A percentile compares a stretch with the other conserved stretches of the same genome.
These are phyloP conservation scores for Macaranga tanarius DNA, from an alignment of 441 rosid species.

Conservation along the genomic window DNA sequence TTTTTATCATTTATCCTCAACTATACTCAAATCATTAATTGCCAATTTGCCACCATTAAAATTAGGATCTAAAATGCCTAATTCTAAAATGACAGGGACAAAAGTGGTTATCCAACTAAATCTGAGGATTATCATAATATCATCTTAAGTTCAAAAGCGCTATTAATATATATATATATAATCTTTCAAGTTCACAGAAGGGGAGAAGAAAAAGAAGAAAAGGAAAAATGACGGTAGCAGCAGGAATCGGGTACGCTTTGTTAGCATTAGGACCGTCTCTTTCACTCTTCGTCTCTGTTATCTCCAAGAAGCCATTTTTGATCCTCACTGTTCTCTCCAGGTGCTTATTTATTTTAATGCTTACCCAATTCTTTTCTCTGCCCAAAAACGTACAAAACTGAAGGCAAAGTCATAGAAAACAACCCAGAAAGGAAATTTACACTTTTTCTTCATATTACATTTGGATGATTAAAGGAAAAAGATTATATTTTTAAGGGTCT, in stretches of 20 bases:
- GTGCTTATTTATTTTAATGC: conserved; percentile 26
- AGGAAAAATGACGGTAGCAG: conserved; percentile 64
- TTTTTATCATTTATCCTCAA: no score
- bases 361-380: not conserved
- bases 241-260: conserved; percentile 89
- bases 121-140: no score
- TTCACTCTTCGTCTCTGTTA: conserved; percentile 76
- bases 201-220: not conserved
- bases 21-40: no score
- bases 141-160: no score
- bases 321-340: conserved; percentile 93
- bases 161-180: no score
- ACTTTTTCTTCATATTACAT: not conserved
- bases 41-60: no score
- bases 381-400: not conserved
- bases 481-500: not conserved
- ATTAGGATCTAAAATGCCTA: no score
- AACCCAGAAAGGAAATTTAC: no score
- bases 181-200: not conserved
- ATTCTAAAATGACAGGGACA: no score
- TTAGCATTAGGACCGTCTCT: conserved; percentile 89
- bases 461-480: not conserved
- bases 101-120: no score
- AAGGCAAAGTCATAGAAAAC: not conserved
- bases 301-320: conserved; percentile 87